Evolutionary conservation across 1,284 basidiomycete species (phyloP).

Genomic region (Trichosporon inkin): DNA sequence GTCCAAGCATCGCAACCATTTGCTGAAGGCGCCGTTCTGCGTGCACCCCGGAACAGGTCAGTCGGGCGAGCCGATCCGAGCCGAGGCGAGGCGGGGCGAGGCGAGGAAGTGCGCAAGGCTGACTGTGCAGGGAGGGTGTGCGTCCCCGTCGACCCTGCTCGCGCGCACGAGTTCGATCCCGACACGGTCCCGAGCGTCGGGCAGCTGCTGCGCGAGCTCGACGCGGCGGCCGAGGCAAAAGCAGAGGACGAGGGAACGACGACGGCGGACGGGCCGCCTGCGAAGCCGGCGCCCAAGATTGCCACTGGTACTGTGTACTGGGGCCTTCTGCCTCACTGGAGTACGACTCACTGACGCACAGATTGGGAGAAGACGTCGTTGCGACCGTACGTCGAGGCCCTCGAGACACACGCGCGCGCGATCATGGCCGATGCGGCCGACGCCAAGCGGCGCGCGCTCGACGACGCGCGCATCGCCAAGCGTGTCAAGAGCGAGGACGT

Average conservation of each 20-base stretch:
- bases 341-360: constrained; percentile 14
- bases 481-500: neutral
- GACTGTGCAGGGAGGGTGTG: constrained; percentile 73
- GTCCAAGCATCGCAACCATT: constrained; percentile 93
- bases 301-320: neutral
- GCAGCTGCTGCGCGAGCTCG: constrained; percentile 73
- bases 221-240: constrained; percentile 24
- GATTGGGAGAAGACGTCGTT: constrained; percentile 59
- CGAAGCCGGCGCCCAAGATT: neutral
- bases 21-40: constrained; percentile 96
- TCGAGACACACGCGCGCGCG: constrained; percentile 65
- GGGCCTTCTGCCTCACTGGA: neutral
- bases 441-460: neutral
- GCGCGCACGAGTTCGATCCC: constrained; percentile 82
- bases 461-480: neutral
- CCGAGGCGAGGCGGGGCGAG: too few relatives aligned
- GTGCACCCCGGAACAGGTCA: constrained; percentile 83
- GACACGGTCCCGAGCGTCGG: constrained; percentile 77
- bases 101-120: neutral
- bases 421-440: constrained; percentile 49
- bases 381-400: constrained; percentile 82
- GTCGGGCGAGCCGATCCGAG: too few relatives aligned
- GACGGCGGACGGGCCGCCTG: neutral
- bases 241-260: constrained; percentile 15
- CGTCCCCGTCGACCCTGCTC: constrained; percentile 78